Percentiles rank a stretch among this genome's conserved stretches.
These are phyloP conservation scores for Pseudoturritis turrita DNA, from an alignment of 345 rosid species.

Conservation along the genomic window DNA sequence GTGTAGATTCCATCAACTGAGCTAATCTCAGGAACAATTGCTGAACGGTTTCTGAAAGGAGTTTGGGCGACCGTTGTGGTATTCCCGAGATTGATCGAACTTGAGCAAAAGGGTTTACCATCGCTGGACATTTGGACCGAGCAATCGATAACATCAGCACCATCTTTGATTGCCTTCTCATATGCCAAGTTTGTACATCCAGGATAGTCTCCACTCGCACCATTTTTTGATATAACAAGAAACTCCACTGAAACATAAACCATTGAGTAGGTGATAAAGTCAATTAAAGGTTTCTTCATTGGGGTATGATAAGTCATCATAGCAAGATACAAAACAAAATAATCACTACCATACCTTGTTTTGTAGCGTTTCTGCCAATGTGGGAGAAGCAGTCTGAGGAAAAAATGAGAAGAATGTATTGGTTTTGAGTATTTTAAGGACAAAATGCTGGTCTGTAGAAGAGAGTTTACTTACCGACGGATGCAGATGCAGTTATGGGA, in stretches of 20 bases:
- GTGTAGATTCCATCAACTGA: constrained; percentile 42
- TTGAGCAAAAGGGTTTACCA: constrained; percentile 58
- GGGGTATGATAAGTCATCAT: neutral
- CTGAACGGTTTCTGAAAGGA: constrained; percentile 29
- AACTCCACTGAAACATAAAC: constrained; percentile 39
- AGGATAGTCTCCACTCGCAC: constrained; percentile 96
- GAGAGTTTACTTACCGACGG: constrained; percentile 44
- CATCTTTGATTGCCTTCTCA: constrained; percentile 57
- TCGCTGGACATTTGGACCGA: constrained; percentile 85
- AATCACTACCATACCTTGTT: constrained; percentile 44
- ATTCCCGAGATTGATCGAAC: constrained; percentile 52
- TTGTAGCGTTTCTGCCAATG: constrained; percentile 45
- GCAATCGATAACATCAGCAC: constrained; percentile 76
- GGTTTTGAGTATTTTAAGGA: neutral
- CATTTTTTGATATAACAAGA: constrained; percentile 60
- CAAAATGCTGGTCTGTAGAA: neutral
- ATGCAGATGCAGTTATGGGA: constrained; percentile 71
- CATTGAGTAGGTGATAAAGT: neutral
- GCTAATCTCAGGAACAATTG: constrained; percentile 42
- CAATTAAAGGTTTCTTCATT: neutral
- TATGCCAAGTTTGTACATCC: constrained; percentile 83
- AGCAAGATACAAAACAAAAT: neutral
- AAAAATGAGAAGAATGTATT: neutral
- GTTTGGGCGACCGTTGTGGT: constrained; percentile 41
- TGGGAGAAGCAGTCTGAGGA: constrained; percentile 74